Base-by-base conservation (phyloP, 2,329 filamentous ascomycete species). In the Penicillium sumatraense region DNA sequence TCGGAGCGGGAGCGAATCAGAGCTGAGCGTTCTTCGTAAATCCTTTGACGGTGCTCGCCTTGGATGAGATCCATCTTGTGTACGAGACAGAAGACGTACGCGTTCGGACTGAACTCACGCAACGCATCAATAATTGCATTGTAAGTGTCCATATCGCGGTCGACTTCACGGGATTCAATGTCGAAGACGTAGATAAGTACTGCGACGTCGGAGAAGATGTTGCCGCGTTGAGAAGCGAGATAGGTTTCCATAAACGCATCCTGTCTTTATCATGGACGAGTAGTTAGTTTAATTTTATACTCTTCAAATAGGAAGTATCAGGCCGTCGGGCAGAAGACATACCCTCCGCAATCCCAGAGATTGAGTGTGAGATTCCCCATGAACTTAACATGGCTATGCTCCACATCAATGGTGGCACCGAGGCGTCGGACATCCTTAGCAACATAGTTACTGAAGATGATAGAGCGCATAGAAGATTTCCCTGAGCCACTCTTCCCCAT, bases 111-210 rank as follows among this genome's bases (percentile, higher is more conserved):
- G 81, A 87, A 96, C 77, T 98, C 93, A 52, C 88, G 84, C 35
- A 99, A 83, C 0, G 95, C 95, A 47, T 88, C 86, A 65, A 98
- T 91, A 72, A 98, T 95, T 63, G 90, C 89, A 49, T 89, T 87
- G 80, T 98, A 99, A 55, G 92, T 96, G 54, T 93, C 87, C 49
- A 98, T 86, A 73, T 99, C 95, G 66, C 91, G 89, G 59, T 95
- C 90, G 67, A 96, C 91, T 74, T 98, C 95, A 71, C 92, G 89
- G 16, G 91, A 96, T 74, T 98, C 95, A 64, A 98, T 96, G 73
- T 99, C 95, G 78, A 99, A 99, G 74, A 99, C 95, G 80, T 99
- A 99, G 75, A 99, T 98, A 55, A 99, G 85, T 49, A 98, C 95
- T 48, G 93, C 93, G 58, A 97, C 95, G 72, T 95, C 93, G 69